Evolutionary conservation across 495 filamentous ascomycete species (phyloP).

Genomic region (Xylaria venustula): DNA sequence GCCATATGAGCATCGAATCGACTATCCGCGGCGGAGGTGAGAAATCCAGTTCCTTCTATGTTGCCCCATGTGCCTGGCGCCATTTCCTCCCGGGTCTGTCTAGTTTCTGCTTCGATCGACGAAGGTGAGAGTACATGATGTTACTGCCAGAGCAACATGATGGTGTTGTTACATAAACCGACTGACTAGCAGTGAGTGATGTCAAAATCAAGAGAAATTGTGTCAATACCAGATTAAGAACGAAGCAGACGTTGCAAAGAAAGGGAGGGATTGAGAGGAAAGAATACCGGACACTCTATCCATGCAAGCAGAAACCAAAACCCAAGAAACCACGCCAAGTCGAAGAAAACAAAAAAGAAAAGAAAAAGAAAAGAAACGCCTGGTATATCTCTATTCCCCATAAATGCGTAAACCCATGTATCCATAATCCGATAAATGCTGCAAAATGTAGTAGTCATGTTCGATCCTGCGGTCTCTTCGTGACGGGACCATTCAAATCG

Average conservation of each 20-base stretch:
- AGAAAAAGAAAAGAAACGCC: constrained; percentile 4
- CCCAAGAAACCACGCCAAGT: neutral
- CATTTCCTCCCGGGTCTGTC: neutral
- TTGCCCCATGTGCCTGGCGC: neutral
- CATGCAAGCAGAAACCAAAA: constrained; percentile 2
- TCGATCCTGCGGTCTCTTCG: constrained; percentile 1
- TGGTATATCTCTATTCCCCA: constrained; percentile 13
- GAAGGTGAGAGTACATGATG: constrained; percentile 12
- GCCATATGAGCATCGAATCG: neutral
- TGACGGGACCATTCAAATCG: constrained; percentile 7
- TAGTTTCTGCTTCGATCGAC: constrained; percentile 3
- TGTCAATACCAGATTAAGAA: neutral
- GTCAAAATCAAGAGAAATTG: neutral
- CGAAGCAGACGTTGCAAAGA: neutral
- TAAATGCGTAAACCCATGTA: constrained; percentile 9
- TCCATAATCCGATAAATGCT: constrained; percentile 11
- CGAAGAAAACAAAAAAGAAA: neutral
- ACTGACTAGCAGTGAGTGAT: constrained; percentile 9
- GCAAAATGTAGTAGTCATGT: neutral
- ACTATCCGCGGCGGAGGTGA: neutral
- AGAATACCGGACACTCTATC: constrained; percentile 8
- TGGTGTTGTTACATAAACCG: constrained; percentile 8
- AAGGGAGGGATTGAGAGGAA: neutral
- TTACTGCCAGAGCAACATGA: constrained; percentile 13
- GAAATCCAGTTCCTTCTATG: constrained; percentile 10